phyloP scores from a whole-genome alignment of 352 stramenopile genomes.

The Peronospora tabacina region DNA sequence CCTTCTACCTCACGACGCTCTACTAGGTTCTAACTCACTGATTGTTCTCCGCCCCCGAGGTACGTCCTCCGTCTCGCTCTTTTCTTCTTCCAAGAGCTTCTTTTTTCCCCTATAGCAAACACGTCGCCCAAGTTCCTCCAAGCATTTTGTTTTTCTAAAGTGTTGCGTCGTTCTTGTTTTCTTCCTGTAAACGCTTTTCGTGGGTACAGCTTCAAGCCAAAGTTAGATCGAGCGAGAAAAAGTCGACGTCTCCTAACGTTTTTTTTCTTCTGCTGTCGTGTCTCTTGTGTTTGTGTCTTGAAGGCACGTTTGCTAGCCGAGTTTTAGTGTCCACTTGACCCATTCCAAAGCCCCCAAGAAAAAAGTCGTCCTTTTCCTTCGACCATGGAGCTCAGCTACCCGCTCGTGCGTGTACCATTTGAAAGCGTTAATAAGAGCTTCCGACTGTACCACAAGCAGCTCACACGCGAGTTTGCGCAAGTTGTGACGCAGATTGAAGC shows the following conservation, averaged over 20 bases:
- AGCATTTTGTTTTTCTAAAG: no score
- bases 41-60: no score
- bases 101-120: no score
- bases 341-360: no score
- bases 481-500: slow-evolving; percentile 42
- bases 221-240: slow-evolving; percentile 18
- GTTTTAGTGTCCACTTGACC: not conserved
- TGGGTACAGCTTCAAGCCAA: slow-evolving; percentile 9
- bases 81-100: no score
- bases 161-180: no score
- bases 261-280: slow-evolving; percentile 19
- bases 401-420: slow-evolving; percentile 67
- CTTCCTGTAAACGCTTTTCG: slow-evolving; percentile 3
- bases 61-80: no score
- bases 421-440: slow-evolving; percentile 71
- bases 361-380: not conserved
- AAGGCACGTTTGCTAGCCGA: not conserved
- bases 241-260: slow-evolving; percentile 17
- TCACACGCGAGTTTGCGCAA: slow-evolving; percentile 52
- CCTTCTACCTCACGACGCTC: no score
- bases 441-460: slow-evolving; percentile 72
- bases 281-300: slow-evolving; percentile 6
- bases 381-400: slow-evolving; percentile 55
- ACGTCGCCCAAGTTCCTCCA: no score
- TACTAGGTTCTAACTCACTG: no score